Evolutionary conservation across 257 asterid genomes (phyloP), one percentile per base, ranked within the genome.

Genomic region (Capsicum pubescens): DNA sequence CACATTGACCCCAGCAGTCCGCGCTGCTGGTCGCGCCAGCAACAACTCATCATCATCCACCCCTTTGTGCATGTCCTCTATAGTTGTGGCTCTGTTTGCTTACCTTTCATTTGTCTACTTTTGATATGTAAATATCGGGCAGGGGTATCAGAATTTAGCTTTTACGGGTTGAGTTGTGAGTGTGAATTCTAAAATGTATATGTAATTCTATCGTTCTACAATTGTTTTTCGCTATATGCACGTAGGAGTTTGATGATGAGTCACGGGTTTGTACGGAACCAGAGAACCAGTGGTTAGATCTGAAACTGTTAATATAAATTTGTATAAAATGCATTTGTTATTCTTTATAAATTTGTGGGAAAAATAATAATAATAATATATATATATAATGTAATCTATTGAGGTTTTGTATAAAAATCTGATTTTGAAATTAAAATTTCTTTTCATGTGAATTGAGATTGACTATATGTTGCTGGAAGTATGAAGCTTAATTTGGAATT

Each of bases 81-180:
- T 71, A 19, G 6, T 17, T 71, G 44, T 71, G 79, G 57, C 79
- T 44, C 4, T 71, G 15, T n/a, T 71, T 17, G 57, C 79, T 2
- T 71, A 71, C 15, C 79, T 71, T 44, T 9, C 78, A 42, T 70
- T 70, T 70, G 78, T 15, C 42, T 42, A 16, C 78, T 70, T 70
- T 70, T 42, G 78, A 70, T 66, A 32, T 12, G 6, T 26, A 2
- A 7, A 36, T 4, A 9, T 36, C 36, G 74, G 19, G 21, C 50
- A 0, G 2, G 0, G 12, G 16, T 5, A 35, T 67, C 13, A 67
- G 21, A 67, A 36, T 67, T 67, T 67, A 14, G 52, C 36, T 67
- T 13, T 35, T 32, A 66, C 9, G n/a, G 15, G 14, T 12, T 67
- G 74, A 13, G 11, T 35, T 67, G 12, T 66, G 12, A 67, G 3